Percentiles rank a stretch among this genome's conserved stretches.
Evolutionary conservation across 208 protist genomes (phyloP).

Genomic region (Leishmania major): DNA sequence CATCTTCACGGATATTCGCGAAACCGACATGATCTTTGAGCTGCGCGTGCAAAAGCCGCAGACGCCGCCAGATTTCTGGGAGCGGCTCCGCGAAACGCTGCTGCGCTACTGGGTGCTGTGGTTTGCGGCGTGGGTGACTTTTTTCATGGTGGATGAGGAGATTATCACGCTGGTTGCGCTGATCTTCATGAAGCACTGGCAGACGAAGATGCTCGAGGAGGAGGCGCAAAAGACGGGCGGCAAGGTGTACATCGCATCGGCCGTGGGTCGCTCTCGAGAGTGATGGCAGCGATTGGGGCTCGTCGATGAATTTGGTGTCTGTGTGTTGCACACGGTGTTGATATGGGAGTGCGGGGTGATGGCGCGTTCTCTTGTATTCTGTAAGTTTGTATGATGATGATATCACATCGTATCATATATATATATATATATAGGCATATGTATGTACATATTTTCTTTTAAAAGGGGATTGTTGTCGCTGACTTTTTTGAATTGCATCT

Average conservation of each 20-base stretch:
- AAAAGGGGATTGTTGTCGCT: too few relatives aligned
- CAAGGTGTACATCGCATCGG: constrained; percentile 87
- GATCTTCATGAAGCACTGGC: constrained; percentile 81
- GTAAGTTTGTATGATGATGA: background rate
- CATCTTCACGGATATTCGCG: constrained; percentile 30
- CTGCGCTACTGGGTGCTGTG: constrained; percentile 90
- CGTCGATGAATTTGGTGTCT: background rate
- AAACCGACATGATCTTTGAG: constrained; percentile 48
- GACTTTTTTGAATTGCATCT: background rate
- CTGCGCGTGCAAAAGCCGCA: constrained; percentile 77
- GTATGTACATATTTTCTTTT: background rate
- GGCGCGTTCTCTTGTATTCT: background rate
- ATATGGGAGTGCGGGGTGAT: background rate
- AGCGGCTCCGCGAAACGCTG: constrained; percentile 73
- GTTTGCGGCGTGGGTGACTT: constrained; percentile 86
- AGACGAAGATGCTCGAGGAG: constrained; percentile 79
- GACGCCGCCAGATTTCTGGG: constrained; percentile 71
- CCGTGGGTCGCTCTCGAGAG: constrained; percentile 44
- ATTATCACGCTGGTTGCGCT: constrained; percentile 84
- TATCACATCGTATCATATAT: background rate
- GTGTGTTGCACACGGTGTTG: background rate
- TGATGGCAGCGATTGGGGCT: background rate
- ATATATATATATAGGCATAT: background rate
- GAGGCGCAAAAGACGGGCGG: constrained; percentile 83
- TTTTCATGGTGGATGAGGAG: constrained; percentile 93